Percentiles rank a stretch among this genome's conserved stretches.
These are phyloP conservation scores for Plasmodium knowlesi DNA, from an alignment of 169 alveolate genomes.

Conservation along the genomic window DNA sequence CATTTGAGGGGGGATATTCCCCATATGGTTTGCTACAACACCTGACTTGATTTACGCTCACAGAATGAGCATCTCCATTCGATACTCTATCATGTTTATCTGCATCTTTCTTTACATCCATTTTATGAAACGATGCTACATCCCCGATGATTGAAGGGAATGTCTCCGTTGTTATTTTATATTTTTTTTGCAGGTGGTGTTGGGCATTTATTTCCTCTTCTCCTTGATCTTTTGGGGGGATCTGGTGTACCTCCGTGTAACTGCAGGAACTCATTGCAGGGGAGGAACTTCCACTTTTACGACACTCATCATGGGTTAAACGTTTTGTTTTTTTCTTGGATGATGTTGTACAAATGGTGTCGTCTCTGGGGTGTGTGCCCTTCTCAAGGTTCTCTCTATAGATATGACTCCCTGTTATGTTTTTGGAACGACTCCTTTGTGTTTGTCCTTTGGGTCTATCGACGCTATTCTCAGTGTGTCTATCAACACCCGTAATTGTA, in stretches of 20 bases:
- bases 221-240: neutral
- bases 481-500: no score
- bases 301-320: neutral
- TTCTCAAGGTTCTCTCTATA: neutral
- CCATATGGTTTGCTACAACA: neutral
- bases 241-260: neutral
- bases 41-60: neutral
- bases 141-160: neutral
- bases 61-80: neutral
- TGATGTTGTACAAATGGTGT: neutral
- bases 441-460: neutral
- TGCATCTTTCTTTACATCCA: neutral
- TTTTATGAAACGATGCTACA: neutral
- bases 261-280: neutral
- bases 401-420: neutral
- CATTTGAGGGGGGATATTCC: neutral
- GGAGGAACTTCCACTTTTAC: neutral
- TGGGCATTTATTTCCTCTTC: neutral
- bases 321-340: neutral
- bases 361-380: neutral
- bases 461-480: neutral
- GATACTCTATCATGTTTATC: neutral
- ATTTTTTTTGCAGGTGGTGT: neutral
- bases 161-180: neutral
- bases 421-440: neutral